Evolutionary conservation across 2,329 filamentous ascomycete genomes (phyloP).

Genomic region (Paracorniculantispora psalliotae): DNA sequence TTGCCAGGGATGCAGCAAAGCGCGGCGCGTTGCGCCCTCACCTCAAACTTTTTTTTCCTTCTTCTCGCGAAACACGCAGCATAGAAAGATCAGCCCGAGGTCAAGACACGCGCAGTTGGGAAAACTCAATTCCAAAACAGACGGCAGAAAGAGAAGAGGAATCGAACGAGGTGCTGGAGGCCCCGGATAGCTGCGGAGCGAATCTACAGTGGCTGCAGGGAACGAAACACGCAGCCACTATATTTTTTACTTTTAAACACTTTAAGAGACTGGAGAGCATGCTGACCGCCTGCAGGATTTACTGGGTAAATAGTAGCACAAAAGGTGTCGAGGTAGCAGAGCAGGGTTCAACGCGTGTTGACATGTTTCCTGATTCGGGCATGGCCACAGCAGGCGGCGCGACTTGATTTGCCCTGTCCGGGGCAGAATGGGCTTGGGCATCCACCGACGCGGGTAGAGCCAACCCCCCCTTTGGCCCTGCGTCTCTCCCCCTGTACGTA

Average conservation of each 20-base stretch:
- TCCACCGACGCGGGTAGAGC: conserved; percentile 6
- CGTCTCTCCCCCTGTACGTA: neutral
- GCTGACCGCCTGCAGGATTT: neutral
- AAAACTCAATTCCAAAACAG: neutral
- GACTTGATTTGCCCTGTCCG: conserved; percentile 3
- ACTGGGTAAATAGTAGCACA: no score
- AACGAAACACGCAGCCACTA: neutral
- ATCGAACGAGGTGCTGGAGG: neutral
- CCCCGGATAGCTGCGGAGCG: neutral
- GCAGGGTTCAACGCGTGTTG: conserved; percentile 11
- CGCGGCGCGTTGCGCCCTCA: neutral
- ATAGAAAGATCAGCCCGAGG: neutral
- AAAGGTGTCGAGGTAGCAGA: no score
- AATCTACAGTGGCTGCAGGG: neutral
- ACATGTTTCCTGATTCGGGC: conserved; percentile 12
- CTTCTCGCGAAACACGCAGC: no score
- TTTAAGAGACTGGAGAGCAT: neutral
- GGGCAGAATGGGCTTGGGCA: neutral
- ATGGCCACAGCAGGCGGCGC: conserved; percentile 4
- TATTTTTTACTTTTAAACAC: neutral
- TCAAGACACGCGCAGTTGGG: neutral
- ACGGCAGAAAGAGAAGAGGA: neutral
- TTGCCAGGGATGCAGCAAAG: neutral
- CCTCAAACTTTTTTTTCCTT: neutral
- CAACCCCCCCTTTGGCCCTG: neutral